Evolutionary conservation across 768 basidiomycete genomes (phyloP), one percentile per base, ranked within the genome.

Genomic region (Leccinum disarticulatum): DNA sequence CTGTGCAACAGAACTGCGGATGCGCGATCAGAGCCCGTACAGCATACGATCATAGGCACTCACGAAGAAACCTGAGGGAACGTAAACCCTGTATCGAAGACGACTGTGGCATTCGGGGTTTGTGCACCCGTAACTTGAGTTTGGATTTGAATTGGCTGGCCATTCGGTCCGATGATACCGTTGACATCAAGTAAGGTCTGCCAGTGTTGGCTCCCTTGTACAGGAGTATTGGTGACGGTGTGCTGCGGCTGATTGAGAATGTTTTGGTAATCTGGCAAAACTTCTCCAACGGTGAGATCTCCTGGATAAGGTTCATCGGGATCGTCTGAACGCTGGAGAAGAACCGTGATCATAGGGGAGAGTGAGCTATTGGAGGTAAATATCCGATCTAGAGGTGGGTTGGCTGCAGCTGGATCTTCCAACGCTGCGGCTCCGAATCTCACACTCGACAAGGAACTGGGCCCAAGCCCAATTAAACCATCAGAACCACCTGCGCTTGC

Each of bases 61-160:
- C 68, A 83, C 83, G 74, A 63, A 54, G 85, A 78, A 41, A 88
- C 78, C 67, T 89, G 88, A 13, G 86, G 81, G 3, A 89, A 74
- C 0, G 86, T 80, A 69, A 87, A 90, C 0, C 90, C 89, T 4
- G 86, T 85, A 67, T 91, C 90, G 31, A 90, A 74, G 3, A 91
- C 77, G 4, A 81, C 82, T 2, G 86, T 87, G 8, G 83, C 74
- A 62, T 84, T 84, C 15, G 74, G 73, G 10, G 71, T 72, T 50
- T 81, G 71, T 28, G 73, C 70, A 31, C 78, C 73, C 10, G 73
- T 65, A 15, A 88, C 87, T 28, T 69, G 72, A 0, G 83, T 81
- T 4, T 63, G 67, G 50, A 85, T 65, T 19, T 74, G 64, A 47
- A 87, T 81, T 17, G 74, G 59, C 30, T 81, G 68, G 6, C 85